Evolutionary conservation across 345 rosid species (phyloP), one percentile per base, ranked within the genome.

Genomic region (Gossypium sturtianum): DNA sequence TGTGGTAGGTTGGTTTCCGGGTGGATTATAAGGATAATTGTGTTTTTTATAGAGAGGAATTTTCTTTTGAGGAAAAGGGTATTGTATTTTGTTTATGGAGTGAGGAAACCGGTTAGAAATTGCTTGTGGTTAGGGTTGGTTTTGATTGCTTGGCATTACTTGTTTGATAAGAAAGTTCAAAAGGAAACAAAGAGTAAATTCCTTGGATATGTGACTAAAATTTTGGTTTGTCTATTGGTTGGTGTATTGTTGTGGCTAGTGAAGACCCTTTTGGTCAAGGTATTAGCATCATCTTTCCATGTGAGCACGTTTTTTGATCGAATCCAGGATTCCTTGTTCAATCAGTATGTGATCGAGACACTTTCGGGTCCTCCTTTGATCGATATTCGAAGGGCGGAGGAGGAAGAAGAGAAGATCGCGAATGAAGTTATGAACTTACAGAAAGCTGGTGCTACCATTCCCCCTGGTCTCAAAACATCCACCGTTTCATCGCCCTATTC

Each of bases 231-330:
- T 62, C 83, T 92, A 66, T 20, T 90, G 51, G 90, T 89, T 56
- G 94, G 83, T 19, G 90, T 86, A 41, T 73, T 92, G 78, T 70
- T 90, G 73, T 94, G 97, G 97, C 82, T 94, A 65, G 76, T 92
- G 1, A 94, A 92, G 79, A 94, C 94, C 8, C 78, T 94, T 48
- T 73, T 90, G 62, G 93, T 94, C 17, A 92, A 94, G 79, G 98
- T 92, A 27, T 89, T 94, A 47, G 98, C 98, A 6, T 94, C 94
- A 0, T 89, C 92, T 2, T 94, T 92, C 62, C 98, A 94, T 75
- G 89, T 94, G 71, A 92, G 98, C 73, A 87, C 97, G 7, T 94
- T 87, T 65, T 94, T 92, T n/a, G 98, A 94, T 75, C 81, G 98
- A 77, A 94, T 94, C 77, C 97, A 90, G 72, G 97, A 90, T 44